Conservation (phyloP, 148 eudicot genomes). For the Oxyria digyna region DNA sequence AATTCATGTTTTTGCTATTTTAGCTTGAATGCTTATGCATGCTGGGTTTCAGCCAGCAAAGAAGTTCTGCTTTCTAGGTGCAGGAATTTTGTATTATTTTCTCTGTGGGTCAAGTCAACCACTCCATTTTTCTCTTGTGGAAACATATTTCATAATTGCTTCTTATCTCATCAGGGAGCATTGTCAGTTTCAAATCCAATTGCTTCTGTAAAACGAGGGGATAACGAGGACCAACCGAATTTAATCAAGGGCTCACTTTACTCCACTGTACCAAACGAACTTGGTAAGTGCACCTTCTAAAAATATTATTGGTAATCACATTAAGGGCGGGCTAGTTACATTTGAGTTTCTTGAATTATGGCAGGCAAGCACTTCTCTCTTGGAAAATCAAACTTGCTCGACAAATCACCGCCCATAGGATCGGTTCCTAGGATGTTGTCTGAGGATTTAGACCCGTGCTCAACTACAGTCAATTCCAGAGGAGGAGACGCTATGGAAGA, state of each 20-base stretch:
- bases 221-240: constrained; percentile 78
- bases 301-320: neutral
- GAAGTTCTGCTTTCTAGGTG: neutral
- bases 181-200: constrained; percentile 24
- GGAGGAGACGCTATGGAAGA: constrained; percentile 31
- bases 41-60: neutral
- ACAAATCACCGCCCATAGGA: constrained; percentile 92
- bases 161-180: constrained; percentile 32
- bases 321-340: neutral
- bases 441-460: constrained; percentile 52
- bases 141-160: neutral
- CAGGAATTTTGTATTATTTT: neutral
- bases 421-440: constrained; percentile 84
- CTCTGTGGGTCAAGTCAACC: neutral
- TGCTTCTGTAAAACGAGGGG: constrained; percentile 23
- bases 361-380: constrained; percentile 41
- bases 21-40: neutral
- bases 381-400: constrained; percentile 57
- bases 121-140: neutral
- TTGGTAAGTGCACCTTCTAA: constrained; percentile 31
- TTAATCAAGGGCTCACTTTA: constrained; percentile 24
- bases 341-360: constrained; percentile 9
- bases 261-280: constrained; percentile 27
- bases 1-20: neutral
- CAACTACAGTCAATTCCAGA: constrained; percentile 24